Percentiles rank a stretch among this genome's conserved stretches.
Evolutionary conservation across 75 land plant genomes (phyloP).

Genomic region (Adiantum capillusveneris): DNA sequence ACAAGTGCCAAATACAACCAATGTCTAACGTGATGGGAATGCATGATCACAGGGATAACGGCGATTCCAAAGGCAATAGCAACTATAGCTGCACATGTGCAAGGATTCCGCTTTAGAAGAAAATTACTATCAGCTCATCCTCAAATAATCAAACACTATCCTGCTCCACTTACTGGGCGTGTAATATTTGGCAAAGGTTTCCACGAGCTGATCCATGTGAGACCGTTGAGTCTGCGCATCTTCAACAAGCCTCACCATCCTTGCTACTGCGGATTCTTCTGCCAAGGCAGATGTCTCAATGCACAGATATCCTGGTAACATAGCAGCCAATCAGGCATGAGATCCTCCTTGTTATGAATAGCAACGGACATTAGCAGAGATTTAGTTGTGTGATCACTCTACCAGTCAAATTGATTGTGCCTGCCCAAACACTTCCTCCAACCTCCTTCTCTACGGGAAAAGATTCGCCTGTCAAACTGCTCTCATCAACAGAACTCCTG

Average conservation of each 20-base stretch:
- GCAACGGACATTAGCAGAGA: too few relatives aligned
- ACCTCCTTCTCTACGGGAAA: slow-evolving; percentile 66
- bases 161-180: slow-evolving; percentile 77
- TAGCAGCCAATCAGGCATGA: too few relatives aligned
- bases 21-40: slow-evolving; percentile 32
- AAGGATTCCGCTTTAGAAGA: too few relatives aligned
- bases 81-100: slow-evolving; percentile 45
- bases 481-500: slow-evolving; percentile 74
- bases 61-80: slow-evolving; percentile 44
- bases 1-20: slow-evolving; percentile 83
- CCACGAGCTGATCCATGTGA: slow-evolving; percentile 63
- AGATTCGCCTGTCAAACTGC: slow-evolving; percentile 81
- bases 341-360: too few relatives aligned
- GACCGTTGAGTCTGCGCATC: slow-evolving; percentile 79
- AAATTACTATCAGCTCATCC: too few relatives aligned
- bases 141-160: too few relatives aligned
- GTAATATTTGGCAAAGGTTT: slow-evolving; percentile 69
- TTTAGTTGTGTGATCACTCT: too few relatives aligned
- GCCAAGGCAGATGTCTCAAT: slow-evolving; percentile 65
- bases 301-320: slow-evolving; percentile 57
- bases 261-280: slow-evolving; percentile 80
- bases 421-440: slow-evolving; percentile 80
- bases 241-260: slow-evolving; percentile 83
- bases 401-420: slow-evolving; percentile 90
- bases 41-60: slow-evolving; percentile 42